Evolutionary conservation across 1,284 basidiomycete genomes (phyloP).

Genomic region (Puccinia horiana): DNA sequence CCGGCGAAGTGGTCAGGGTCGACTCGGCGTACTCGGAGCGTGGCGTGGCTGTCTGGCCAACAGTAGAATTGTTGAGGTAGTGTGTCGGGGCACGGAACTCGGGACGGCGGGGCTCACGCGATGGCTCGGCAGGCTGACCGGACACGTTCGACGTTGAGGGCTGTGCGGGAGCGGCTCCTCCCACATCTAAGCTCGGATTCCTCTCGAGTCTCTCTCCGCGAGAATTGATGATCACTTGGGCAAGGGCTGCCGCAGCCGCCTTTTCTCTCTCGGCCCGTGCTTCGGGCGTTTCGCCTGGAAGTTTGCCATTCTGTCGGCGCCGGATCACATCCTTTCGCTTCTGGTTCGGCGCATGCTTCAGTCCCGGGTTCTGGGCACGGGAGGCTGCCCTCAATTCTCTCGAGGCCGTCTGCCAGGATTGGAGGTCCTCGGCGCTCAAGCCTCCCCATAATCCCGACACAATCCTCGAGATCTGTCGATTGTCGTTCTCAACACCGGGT

Average conservation of each 20-base stretch:
- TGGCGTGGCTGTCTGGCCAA: neutral
- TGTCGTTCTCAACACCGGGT: constrained; percentile 76
- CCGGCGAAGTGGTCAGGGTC: constrained; percentile 39
- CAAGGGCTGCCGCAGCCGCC: constrained; percentile 38
- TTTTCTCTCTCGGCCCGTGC: constrained; percentile 41
- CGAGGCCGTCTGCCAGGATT: constrained; percentile 39
- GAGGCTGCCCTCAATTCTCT: constrained; percentile 42
- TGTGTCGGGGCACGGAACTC: constrained; percentile 33
- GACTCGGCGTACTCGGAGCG: constrained; percentile 42
- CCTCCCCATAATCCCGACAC: constrained; percentile 47
- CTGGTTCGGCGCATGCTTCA: constrained; percentile 42
- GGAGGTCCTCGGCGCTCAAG: constrained; percentile 42
- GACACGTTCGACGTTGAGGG: neutral
- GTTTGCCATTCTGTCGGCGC: constrained; percentile 35
- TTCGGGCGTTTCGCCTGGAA: constrained; percentile 49
- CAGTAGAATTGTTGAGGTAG: neutral
- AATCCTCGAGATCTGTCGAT: constrained; percentile 64
- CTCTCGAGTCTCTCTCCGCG: constrained; percentile 35
- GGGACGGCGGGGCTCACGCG: constrained; percentile 13
- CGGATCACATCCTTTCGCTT: constrained; percentile 43
- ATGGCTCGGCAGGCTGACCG: neutral
- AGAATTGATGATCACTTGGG: constrained; percentile 39
- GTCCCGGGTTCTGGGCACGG: constrained; percentile 35
- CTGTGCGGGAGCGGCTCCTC: neutral
- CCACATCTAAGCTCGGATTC: neutral